phyloP scores from a whole-genome alignment of 306 rosid species.

The Pyrus pyrifolia region DNA sequence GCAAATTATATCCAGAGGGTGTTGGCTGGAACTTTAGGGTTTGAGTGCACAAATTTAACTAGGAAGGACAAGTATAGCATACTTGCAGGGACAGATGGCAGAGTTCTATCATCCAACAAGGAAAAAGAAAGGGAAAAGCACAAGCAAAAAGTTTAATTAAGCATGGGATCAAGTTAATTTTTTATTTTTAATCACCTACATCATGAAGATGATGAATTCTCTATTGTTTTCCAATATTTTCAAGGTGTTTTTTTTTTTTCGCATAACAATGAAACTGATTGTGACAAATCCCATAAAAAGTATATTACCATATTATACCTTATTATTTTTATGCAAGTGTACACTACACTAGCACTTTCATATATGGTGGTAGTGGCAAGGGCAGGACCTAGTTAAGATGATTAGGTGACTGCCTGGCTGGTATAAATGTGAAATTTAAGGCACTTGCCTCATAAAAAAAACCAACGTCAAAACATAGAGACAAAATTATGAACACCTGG shows the following conservation, averaged over 20 bases:
- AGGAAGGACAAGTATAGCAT: slow-evolving; percentile 80
- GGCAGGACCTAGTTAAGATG: background rate
- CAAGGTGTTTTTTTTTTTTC: background rate
- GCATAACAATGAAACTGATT: slow-evolving; percentile 2
- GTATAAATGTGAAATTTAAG: background rate
- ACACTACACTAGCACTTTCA: too few species aligned
- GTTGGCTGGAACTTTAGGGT: slow-evolving; percentile 72
- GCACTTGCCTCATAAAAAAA: background rate
- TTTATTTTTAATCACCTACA: background rate
- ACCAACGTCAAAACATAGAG: background rate
- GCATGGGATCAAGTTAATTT: too few species aligned
- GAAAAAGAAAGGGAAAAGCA: background rate
- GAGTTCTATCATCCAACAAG: slow-evolving; percentile 45
- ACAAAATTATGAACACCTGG: background rate
- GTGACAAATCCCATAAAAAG: background rate
- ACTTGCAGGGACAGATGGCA: slow-evolving; percentile 87
- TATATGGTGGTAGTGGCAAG: background rate
- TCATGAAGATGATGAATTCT: background rate
- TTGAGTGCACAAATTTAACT: slow-evolving; percentile 85
- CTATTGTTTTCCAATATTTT: background rate
- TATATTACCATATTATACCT: background rate
- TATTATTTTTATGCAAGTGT: too few species aligned
- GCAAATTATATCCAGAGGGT: slow-evolving; percentile 87
- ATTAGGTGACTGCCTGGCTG: slow-evolving; percentile 3
- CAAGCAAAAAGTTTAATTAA: background rate